Base-by-base conservation (phyloP, 208 protist species). In the Herpetomonas tarakana region DNA sequence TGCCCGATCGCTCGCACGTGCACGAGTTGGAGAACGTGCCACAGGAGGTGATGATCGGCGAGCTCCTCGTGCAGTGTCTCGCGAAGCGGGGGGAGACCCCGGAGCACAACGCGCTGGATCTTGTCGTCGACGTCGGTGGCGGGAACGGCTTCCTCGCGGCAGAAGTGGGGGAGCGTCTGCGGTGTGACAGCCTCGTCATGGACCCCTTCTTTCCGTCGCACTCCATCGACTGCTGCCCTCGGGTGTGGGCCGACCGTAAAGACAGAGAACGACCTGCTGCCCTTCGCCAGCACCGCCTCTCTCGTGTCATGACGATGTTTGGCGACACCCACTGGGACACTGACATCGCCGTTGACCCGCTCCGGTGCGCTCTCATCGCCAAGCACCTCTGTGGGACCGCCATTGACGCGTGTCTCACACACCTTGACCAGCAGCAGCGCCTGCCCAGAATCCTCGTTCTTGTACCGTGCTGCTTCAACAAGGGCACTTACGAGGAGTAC, bases 311-410 rank as follows among this genome's bases (percentile, higher is more conserved):
- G 29, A 50, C 65, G 22, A 67, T 74, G 19, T 76, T 91, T 59
- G 60, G 72, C 46, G 72, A 88, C 25, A 73, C 81, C 25, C 35
- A 63, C 44, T 89, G 80, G 81, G 30, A 45, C 16, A n/a, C 38
- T n/a, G 78, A 68, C 38, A 58, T 82, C n/a, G 49, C 44, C 14
- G 76, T 58, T 0, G 56, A 60, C 18, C 78, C 82, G 46, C 41
- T 60, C 24, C 65, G 62, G 24, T 80, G 58, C 38, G 80, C 71
- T 6, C 61, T 91, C 46, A 69, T 91, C 38, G 83, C 87, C 21
- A 94, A 94, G 66, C 87, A 94, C 53, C 78, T 94, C 24, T 94
- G 87, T 54, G 87, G 87, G 21, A 88, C 76, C 29, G 76, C 76
- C 54, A 75, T 91, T 31, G 87, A 91, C 57, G 70, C 81, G 57